phyloP scores from a whole-genome alignment of 225 moss, liverwort and hornwort species.

The Lunularia cruciata region DNA sequence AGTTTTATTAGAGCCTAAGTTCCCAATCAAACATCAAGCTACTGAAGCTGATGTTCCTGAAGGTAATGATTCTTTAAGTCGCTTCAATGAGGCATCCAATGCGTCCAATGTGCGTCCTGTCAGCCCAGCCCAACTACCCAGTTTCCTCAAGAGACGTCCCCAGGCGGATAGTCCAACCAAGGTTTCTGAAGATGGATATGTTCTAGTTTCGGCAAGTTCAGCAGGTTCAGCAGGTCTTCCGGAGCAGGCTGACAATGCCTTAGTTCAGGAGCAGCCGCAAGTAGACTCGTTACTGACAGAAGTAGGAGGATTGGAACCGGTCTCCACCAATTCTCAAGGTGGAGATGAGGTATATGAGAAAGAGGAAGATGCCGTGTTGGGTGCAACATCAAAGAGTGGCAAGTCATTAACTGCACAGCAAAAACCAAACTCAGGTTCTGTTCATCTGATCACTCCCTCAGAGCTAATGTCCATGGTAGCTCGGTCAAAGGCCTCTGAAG shows the following conservation, averaged over 20 bases:
- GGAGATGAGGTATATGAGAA: slow-evolving; percentile 61
- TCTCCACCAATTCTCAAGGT: slow-evolving; percentile 22
- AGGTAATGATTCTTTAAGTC: slow-evolving; percentile 30
- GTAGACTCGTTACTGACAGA: slow-evolving; percentile 38
- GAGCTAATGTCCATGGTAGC: slow-evolving; percentile 88
- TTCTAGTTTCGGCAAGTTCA: slow-evolving; percentile 44
- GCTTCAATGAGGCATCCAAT: slow-evolving; percentile 35
- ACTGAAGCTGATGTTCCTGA: slow-evolving; percentile 28
- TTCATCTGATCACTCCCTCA: slow-evolving; percentile 85
- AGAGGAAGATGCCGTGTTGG: slow-evolving; percentile 56
- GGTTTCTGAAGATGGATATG: slow-evolving; percentile 70
- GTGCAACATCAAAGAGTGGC: slow-evolving; percentile 43
- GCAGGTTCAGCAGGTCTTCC: slow-evolving; percentile 41
- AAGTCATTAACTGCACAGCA: slow-evolving; percentile 52
- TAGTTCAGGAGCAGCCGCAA: slow-evolving; percentile 43
- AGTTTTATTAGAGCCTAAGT: slow-evolving; percentile 28
- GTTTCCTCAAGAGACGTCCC: slow-evolving; percentile 67
- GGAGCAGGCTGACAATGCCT: slow-evolving; percentile 53
- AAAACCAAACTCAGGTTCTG: slow-evolving; percentile 45
- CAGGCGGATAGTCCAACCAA: slow-evolving; percentile 69
- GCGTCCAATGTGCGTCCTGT: slow-evolving; percentile 30
- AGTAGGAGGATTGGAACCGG: slow-evolving; percentile 36
- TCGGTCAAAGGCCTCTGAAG: slow-evolving; percentile 58
- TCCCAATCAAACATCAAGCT: slow-evolving; percentile 19
- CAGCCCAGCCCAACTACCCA: slow-evolving; percentile 41